Base-by-base conservation (phyloP, 1,284 basidiomycete genomes). In the Heliocybe sulcata region DNA sequence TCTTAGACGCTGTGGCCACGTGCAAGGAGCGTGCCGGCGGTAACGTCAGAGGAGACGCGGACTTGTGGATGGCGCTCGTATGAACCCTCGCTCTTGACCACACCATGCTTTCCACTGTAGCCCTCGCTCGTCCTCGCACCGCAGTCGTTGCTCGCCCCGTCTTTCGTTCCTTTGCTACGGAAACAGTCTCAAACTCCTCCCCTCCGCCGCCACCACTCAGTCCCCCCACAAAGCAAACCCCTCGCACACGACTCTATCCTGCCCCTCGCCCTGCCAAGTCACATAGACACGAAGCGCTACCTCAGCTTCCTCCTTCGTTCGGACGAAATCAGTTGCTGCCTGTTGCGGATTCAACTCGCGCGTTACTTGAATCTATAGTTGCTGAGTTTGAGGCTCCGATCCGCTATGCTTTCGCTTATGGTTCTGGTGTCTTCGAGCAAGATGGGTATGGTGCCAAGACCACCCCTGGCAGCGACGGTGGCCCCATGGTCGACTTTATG, bases 401-500 rank as follows among this genome's bases (percentile, higher is more conserved):
- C 38, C 83, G 92, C 23, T 95, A 94, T 71, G 94, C 94, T 0
- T 94, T 95, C 65, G 94, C 93, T 0, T 97, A 97, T 67, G 94
- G 94, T n/a, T 92, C 89, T 0, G 94, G 93, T 0, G 92, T 96
- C 1, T 96, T 96, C 62, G 85, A 88, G 61, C 93, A 94, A 69
- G 83, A 86, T 54, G 90, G 90, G 1, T 93, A 92, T 61, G 47
- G 23, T 26, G 49, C 35, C 57, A 60, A 42, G 52, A 63, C 60
- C 52, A 66, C 59, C 49, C 57, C 59, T 0, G 59, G 63, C 20
- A 61, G 58, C 11, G 65, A 69, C 42, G 72, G 76, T 22, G 67
- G 69, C 22, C 92, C 93, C 0, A 92, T 99, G 87, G 81, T 98
- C 20, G 96, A 99, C 71, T 95, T 99, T 64, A 83, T 99, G 69